Conservation (phyloP, 352 stramenopile genomes). For the Plasmopara halstedii region DNA sequence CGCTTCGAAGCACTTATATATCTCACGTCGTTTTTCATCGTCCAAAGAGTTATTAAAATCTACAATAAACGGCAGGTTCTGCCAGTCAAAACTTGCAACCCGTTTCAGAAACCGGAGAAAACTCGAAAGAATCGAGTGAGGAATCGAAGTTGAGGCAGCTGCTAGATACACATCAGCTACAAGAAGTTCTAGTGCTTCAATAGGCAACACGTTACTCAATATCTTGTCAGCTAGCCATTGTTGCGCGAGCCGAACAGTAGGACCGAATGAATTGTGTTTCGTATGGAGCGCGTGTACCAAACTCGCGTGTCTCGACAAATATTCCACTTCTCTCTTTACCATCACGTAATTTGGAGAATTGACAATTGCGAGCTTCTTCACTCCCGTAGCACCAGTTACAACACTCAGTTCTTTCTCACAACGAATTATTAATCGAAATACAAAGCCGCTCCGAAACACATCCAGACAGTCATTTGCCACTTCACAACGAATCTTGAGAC, state of each 20-base stretch:
- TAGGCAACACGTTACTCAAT: slow-evolving; percentile 52
- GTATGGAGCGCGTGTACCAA: slow-evolving; percentile 69
- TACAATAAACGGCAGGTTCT: slow-evolving; percentile 59
- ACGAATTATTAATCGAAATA: slow-evolving; percentile 76
- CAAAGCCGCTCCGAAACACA: slow-evolving; percentile 74
- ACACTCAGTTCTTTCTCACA: slow-evolving; percentile 70
- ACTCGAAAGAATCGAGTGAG: slow-evolving; percentile 69
- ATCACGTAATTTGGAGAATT: slow-evolving; percentile 55
- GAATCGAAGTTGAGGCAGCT: slow-evolving; percentile 33
- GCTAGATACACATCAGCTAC: slow-evolving; percentile 70
- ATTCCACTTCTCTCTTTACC: slow-evolving; percentile 54
- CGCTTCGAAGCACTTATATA: slow-evolving; percentile 69
- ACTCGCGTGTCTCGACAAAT: slow-evolving; percentile 57
- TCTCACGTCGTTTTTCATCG: slow-evolving; percentile 60
- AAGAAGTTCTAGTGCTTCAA: slow-evolving; percentile 74
- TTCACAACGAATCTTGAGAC: slow-evolving; percentile 54
- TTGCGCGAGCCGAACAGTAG: slow-evolving; percentile 72
- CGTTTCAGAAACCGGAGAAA: slow-evolving; percentile 78
- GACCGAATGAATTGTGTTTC: slow-evolving; percentile 70
- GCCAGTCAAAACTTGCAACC: slow-evolving; percentile 67
- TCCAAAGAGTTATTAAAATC: slow-evolving; percentile 56
- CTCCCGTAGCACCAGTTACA: slow-evolving; percentile 43
- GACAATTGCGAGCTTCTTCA: slow-evolving; percentile 52
- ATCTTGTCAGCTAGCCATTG: slow-evolving; percentile 79
- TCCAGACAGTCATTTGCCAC: slow-evolving; percentile 70